phyloP scores from a whole-genome alignment of 2,329 filamentous ascomycete species.

The Xylariaceae sp. region DNA sequence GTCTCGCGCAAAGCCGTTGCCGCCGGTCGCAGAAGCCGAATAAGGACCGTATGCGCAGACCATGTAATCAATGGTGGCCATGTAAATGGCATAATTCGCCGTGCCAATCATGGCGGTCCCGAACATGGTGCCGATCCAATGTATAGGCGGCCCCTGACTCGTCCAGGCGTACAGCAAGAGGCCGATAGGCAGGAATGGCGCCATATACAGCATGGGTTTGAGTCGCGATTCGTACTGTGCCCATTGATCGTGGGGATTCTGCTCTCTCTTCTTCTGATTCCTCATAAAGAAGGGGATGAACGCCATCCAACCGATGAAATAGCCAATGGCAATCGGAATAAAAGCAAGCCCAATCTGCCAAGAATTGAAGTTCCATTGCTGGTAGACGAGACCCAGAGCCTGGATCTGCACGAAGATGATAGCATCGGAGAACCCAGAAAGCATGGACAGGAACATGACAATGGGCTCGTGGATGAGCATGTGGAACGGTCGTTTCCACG shows the following conservation, averaged over 20 bases:
- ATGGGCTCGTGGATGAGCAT: constrained; percentile 64
- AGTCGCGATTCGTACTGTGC: constrained; percentile 60
- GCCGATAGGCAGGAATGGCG: constrained; percentile 54
- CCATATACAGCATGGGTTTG: constrained; percentile 54
- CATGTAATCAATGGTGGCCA: constrained; percentile 65
- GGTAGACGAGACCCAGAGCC: constrained; percentile 55
- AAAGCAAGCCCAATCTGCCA: constrained; percentile 36
- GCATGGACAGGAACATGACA: constrained; percentile 53
- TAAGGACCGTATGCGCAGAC: constrained; percentile 63
- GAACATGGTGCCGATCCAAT: constrained; percentile 60
- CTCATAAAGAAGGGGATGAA: constrained; percentile 50
- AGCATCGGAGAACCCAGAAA: constrained; percentile 59
- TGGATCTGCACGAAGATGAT: constrained; percentile 64
- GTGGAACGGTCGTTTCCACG: constrained; percentile 56
- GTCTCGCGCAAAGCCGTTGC: constrained; percentile 62
- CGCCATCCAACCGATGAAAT: constrained; percentile 52
- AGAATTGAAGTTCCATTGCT: constrained; percentile 54
- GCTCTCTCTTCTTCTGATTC: constrained; percentile 40
- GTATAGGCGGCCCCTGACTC: constrained; percentile 46
- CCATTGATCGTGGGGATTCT: constrained; percentile 43
- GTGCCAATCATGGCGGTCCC: constrained; percentile 57
- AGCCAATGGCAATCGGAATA: constrained; percentile 47
- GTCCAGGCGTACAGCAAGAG: constrained; percentile 62
- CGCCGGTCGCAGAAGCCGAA: constrained; percentile 61
- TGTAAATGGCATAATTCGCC: constrained; percentile 60